These are phyloP conservation scores for Fremontodendron californicum DNA, from an alignment of 345 rosid species.

Conservation along the genomic window DNA sequence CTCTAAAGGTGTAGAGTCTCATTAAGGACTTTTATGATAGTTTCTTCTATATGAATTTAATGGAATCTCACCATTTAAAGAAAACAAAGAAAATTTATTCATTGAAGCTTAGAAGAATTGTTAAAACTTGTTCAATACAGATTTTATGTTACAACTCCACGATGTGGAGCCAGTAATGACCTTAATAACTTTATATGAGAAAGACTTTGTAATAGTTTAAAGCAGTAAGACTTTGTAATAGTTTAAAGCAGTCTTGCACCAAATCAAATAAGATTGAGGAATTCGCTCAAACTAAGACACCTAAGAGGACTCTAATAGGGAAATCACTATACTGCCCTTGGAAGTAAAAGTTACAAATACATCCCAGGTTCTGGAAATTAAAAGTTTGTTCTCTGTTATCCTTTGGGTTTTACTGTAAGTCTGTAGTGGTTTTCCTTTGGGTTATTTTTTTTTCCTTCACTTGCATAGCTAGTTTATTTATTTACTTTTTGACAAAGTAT, in stretches of 20 bases:
- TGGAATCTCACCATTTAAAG: neutral
- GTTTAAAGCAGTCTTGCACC: neutral
- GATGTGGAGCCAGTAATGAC: neutral
- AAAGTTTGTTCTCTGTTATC: neutral
- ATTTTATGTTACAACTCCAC: neutral
- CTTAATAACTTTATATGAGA: neutral
- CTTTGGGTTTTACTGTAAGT: neutral
- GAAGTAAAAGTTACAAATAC: neutral
- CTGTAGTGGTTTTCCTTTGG: neutral
- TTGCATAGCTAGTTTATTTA: too few species aligned
- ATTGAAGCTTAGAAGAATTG: neutral
- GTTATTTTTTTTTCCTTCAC: neutral
- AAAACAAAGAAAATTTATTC: neutral
- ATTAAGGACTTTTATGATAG: neutral
- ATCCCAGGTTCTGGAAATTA: neutral
- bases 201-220: too few species aligned
- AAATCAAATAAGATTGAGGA: neutral
- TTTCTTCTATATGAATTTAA: neutral
- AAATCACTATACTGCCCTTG: neutral
- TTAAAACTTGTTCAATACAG: neutral
- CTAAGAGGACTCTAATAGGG: neutral
- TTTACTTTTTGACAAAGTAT: too few species aligned
- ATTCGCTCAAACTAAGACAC: neutral
- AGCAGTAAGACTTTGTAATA: too few species aligned
- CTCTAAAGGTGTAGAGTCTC: neutral